Evolutionary conservation across 371 early-diverging fungal genomes (phyloP), one percentile per base, ranked within the genome.

Genomic region (Thermomucor indicae-seudaticae): DNA sequence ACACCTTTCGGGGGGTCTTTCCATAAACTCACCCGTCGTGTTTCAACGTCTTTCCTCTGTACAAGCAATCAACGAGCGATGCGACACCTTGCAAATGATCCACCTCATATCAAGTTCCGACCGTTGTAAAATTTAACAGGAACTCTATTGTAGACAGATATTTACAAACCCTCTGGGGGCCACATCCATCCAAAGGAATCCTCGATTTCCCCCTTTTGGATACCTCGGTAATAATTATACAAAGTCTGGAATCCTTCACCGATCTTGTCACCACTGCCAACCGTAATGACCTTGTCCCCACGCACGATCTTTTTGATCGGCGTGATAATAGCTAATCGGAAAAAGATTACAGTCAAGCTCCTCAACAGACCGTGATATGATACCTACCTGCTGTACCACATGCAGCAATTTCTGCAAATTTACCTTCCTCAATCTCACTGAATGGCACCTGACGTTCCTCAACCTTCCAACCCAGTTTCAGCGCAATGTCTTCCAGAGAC

Each of bases 181-280:
- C 84, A 86, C 81, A 88, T 76, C 88, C 88, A 90, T 10, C 74
- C 80, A 53, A 71, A 80, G 14, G 70, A 53, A 48, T 88, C 85
- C 34, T 76, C 71, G 10, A 79, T 49, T 17, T 80, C 78, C 11
- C 90, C 86, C 37, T 59, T 62, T 68, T 90, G 90, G 48, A 90
- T 75, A 24, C 75, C 85, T 40, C 84, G 72, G 44, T 83, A 83
- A n/a, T 73, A 75, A 4, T 76, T 58, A 50, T 73, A 84, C 8
- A 90, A 65, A 32, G 63, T 57, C 49, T 60, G 62, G 63, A 87
- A 86, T 4, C 84, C 79, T 56, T 75, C 53, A 29, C 82, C 72
- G 51, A 78, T 75, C 20, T 74, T 65, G 17, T 67, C 65, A 8
- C 62, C 57, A 19, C 55, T 57, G 35, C 78, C 75, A 27, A 76